A percentile compares a stretch with the other conserved stretches of the same genome.
phyloP scores from a whole-genome alignment of 73 alveolate genomes.

The Loxodes magnus region DNA sequence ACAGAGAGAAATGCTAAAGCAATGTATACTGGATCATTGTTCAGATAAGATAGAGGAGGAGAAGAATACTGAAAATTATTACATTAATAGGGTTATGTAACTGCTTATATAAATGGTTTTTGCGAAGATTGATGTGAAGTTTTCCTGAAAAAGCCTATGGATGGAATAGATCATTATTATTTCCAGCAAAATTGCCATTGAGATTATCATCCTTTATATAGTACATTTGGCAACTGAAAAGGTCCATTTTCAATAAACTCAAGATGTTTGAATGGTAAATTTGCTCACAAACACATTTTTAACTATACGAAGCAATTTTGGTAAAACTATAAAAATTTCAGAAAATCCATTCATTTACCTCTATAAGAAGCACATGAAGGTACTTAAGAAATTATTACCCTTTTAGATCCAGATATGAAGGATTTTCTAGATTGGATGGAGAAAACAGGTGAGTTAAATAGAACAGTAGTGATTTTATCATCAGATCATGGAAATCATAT shows the following conservation, averaged over 20 bases:
- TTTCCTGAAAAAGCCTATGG: not conserved
- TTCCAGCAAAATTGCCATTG: conserved; percentile 3
- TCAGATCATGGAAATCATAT: conserved; percentile 27
- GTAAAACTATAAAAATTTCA: conserved; percentile 8
- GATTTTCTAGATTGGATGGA: conserved; percentile 2
- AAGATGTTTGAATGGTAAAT: conserved; percentile 18
- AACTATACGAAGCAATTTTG: conserved; percentile 17
- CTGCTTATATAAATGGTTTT: conserved; percentile 10
- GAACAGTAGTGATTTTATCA: conserved; percentile 9
- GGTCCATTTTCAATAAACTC: conserved; percentile 7
- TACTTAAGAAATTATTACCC: conserved; percentile 13
- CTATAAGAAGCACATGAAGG: conserved; percentile 24
- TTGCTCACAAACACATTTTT: conserved; percentile 2
- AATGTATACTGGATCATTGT: conserved; percentile 12
- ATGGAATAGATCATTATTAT: conserved; percentile 5
- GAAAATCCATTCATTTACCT: conserved; percentile 11
- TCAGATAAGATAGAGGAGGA: conserved; percentile 12
- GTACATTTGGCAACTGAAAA: conserved; percentile 8
- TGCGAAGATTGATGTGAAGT: conserved; percentile 11
- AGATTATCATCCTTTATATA: conserved; percentile 6
- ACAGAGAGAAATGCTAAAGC: conserved; percentile 11
- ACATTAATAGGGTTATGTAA: conserved; percentile 1
- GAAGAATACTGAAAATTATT: conserved; percentile 1
- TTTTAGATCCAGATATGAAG: conserved; percentile 7
- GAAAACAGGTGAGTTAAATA: conserved; percentile 5